Base-by-base conservation (phyloP, 129 eudicot genomes). In the Oenanthe sinensis region DNA sequence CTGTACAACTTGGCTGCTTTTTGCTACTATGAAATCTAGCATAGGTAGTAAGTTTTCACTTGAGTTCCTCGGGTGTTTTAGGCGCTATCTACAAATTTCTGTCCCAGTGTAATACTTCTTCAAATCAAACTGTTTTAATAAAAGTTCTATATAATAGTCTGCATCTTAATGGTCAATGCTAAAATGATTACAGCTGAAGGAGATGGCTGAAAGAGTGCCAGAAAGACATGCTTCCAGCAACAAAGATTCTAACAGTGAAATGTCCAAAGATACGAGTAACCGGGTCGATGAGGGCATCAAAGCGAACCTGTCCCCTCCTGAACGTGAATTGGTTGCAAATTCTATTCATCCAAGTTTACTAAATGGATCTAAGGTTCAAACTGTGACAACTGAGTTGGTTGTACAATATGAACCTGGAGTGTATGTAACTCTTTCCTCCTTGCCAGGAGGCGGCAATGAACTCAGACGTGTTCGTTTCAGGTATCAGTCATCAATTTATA, bases 401-500 rank as follows among this genome's bases (percentile, higher is more conserved):
- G 68, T 90, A 73, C 91, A 90, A 76, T 88, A 87, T 40, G 91
- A 87, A 79, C 88, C 87, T 3, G 95, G 95, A 36, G 91, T 90
- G 12, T 90, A 87, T 76, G 74, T 90, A 30, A 84, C 90, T 80
- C 83, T 90, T 72, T 67, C 77, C 26, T 62, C 88, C 80, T 84
- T 86, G 67, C 88, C 90, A 3, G 80, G 78, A 10, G 95, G 91
- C 36, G 82, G 83, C 60, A 87, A 85, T 81, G 95, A 90, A 79
- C 89, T 90, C 69, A 85, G 74, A 81, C 88, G 91, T 16, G 95
- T 90, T 83, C 90, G 95, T 40, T 90, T 90, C 87, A 90, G 95
- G 95, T 90, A 89, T 20, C 5, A 0, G 37, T 30, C 22, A 19
- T 16, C 13, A n/a, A 50, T 14, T 43, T 6, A 22, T 82, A 13